phyloP scores from a whole-genome alignment of 108 stramenopile genomes.

The Nitzschia inconspicua region DNA sequence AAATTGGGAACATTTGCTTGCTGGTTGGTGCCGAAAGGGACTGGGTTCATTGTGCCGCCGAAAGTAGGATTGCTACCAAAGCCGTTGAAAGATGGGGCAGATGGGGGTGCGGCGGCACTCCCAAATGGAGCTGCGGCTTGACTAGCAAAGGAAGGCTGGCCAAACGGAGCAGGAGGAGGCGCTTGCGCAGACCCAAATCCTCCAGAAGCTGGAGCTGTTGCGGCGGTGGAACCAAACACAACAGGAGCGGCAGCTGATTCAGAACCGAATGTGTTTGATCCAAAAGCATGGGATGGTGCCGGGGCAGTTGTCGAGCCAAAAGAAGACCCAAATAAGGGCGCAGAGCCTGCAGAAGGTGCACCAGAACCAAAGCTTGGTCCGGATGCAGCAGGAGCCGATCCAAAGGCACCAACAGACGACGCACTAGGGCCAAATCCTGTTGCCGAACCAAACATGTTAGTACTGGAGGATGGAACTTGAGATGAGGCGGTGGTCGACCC shows the following conservation, averaged over 20 bases:
- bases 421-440: background rate
- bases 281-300: background rate
- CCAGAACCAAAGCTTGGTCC: background rate
- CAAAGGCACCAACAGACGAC: constrained; percentile 8
- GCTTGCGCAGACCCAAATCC: constrained; percentile 3
- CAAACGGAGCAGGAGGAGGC: constrained; percentile 6
- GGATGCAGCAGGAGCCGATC: constrained; percentile 17
- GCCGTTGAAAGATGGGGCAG: background rate
- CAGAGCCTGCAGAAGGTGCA: background rate
- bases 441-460: too few relatives aligned
- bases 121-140: constrained; percentile 12
- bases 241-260: constrained; percentile 9
- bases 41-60: too few relatives aligned
- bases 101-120: background rate
- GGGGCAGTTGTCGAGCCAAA: background rate
- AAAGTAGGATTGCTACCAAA: constrained; percentile 10
- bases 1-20: too few relatives aligned
- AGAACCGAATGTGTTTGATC: too few relatives aligned
- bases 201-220: background rate
- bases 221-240: background rate
- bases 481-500: constrained; percentile 5
- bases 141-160: background rate
- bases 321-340: background rate
- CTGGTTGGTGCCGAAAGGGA: too few relatives aligned
- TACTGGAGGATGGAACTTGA: background rate